Evolutionary conservation across 768 basidiomycete species (phyloP), one percentile per base, ranked within the genome.

Genomic region (Auricularia auricula-judae): DNA sequence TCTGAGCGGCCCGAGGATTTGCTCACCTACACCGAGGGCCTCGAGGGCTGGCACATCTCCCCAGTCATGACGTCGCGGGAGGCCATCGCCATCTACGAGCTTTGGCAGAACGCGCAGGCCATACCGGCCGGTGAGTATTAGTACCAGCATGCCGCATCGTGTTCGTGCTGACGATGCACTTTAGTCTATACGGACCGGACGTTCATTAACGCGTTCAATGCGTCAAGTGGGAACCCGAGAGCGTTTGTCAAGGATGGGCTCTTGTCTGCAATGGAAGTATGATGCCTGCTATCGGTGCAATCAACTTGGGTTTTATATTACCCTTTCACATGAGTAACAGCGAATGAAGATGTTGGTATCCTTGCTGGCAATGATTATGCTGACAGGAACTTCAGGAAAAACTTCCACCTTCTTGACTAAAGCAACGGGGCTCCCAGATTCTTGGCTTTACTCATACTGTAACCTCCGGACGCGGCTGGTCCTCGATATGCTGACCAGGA

Each of bases 61-160:
- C 83, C 81, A 29, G 74, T 80, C 67, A 73, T 95, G 69, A 82
- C 76, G 1, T 69, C 87, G 4, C 71, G 77, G 18, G 94, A 96
- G 73, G 91, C 92, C 0, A 81, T 81, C 29, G 83, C 84, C 5
- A 70, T 94, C 65, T 91, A 89, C 69, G 86, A 93, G 66, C 67
- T 91, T 16, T 93, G 89, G 88, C 84, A 81, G 69, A 82, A 83
- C 60, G 83, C 86, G 66, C 75, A 77, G 65, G 82, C 84, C 0
- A 67, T 89, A 61, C 77, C 81, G 63, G 75, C 81, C 23, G 71
- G 85, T 84, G 72, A 62, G 81, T 76, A 29, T 29, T 29, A 29
- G 29, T 29, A 29, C 29, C 29, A 29, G 2, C 29, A 29, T 29
- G 29, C 29, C 29, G 29, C 29, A 29, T 29, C 29, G 29, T 29